Conservation (phyloP, 2,329 filamentous ascomycete species). For the Nannizzia gypsea region DNA sequence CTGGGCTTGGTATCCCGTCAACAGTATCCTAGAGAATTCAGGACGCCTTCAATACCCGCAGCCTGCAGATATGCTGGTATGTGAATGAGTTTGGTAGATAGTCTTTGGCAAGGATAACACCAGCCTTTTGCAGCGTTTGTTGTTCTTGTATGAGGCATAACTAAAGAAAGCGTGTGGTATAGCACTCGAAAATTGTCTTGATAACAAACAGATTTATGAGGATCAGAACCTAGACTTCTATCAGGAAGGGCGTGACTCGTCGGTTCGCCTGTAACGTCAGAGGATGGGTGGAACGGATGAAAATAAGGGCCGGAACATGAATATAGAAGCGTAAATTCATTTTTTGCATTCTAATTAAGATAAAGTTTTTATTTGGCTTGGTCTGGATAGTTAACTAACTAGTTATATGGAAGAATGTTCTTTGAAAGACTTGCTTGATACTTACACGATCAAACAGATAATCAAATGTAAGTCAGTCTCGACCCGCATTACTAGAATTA, state of each 20-base stretch:
- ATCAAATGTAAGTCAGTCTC: neutral
- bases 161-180: slow-evolving; percentile 12
- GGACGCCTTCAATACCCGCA: neutral
- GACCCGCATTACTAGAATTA: neutral
- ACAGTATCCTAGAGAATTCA: neutral
- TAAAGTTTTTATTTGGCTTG: neutral
- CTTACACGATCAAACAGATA: neutral
- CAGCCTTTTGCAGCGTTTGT: neutral
- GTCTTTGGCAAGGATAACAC: neutral
- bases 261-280: slow-evolving; percentile 25
- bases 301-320: neutral
- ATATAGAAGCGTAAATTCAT: neutral
- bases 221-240: slow-evolving; percentile 24
- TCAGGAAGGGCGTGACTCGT: slow-evolving; percentile 20
- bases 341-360: neutral
- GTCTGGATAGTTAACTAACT: neutral
- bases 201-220: slow-evolving; percentile 21
- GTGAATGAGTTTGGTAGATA: neutral
- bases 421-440: neutral
- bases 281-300: slow-evolving; percentile 5
- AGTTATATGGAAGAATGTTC: neutral
- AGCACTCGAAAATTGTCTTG: slow-evolving; percentile 16
- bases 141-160: neutral
- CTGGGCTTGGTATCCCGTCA: neutral
- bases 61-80: neutral